Percentiles rank a stretch among this genome's conserved stretches.
These are phyloP conservation scores for Syzygium aqueum DNA, from an alignment of 345 rosid species.

Conservation along the genomic window DNA sequence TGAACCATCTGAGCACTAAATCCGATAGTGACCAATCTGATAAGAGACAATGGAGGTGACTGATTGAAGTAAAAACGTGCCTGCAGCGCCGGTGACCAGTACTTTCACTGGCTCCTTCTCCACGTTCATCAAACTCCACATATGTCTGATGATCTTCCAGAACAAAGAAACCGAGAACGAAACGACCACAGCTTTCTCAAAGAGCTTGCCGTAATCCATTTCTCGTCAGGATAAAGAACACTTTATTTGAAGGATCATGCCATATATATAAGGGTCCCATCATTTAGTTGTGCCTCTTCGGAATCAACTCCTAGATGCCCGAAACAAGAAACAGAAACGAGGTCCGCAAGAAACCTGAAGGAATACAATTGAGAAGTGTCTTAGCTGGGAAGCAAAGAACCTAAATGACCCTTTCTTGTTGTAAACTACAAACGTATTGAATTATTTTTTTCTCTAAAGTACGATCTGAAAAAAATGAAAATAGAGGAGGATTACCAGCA, in stretches of 20 bases:
- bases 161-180: conserved; percentile 29
- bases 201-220: conserved; percentile 8
- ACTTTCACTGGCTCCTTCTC: conserved; percentile 59
- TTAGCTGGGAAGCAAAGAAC: background rate
- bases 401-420: background rate
- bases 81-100: conserved; percentile 77
- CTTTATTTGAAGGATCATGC: background rate
- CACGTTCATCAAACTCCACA: conserved; percentile 38
- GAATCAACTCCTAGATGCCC: background rate
- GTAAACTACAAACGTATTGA: background rate
- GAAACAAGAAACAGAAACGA: background rate
- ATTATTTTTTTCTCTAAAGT: background rate
- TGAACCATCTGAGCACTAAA: background rate
- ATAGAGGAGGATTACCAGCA: background rate
- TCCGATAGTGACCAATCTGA: background rate
- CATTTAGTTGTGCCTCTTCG: background rate
- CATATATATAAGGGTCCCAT: background rate
- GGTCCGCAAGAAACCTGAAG: background rate
- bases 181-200: conserved; percentile 45
- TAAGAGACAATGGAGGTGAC: background rate
- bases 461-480: background rate
- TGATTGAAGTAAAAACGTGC: conserved; percentile 21
- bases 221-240: background rate
- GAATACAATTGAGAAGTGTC: background rate
- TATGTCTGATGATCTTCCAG: conserved; percentile 48